phyloP scores from a whole-genome alignment of 2,329 filamentous ascomycete species.

The Fusarium humuli region DNA sequence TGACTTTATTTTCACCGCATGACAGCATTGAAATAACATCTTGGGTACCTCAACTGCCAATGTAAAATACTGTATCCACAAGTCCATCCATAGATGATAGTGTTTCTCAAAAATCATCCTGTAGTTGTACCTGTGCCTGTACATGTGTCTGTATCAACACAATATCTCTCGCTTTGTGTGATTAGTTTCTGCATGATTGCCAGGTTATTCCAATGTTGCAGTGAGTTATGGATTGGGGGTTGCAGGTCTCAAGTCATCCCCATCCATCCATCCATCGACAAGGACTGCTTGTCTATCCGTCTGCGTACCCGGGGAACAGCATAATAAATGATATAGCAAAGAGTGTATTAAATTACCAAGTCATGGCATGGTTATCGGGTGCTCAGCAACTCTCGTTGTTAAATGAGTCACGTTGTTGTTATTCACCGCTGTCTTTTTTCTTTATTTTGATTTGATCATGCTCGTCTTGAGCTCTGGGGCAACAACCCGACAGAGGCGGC shows the following conservation, averaged over 20 bases:
- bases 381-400: constrained; percentile 6
- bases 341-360: constrained; percentile 5
- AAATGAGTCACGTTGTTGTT: constrained; percentile 28
- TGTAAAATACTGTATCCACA: neutral
- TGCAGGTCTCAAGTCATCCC: constrained; percentile 14
- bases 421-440: constrained; percentile 29
- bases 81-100: neutral
- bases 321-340: constrained; percentile 10
- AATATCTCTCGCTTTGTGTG: constrained; percentile 1
- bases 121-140: neutral
- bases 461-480: constrained; percentile 1
- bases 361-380: neutral
- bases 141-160: neutral
- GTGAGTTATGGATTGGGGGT: constrained; percentile 12
- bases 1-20: neutral
- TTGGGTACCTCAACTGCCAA: neutral
- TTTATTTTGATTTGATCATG: constrained; percentile 3
- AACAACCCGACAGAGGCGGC: neutral
- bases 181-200: neutral
- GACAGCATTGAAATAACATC: neutral
- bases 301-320: neutral
- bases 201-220: constrained; percentile 14
- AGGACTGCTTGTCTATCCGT: neutral
- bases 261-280: neutral
- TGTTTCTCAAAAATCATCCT: too few relatives aligned